A percentile compares a stretch with the other conserved stretches of the same genome.
Evolutionary conservation across 2,329 filamentous ascomycete species (phyloP).

Genomic region (Colletotrichum coccodes): DNA sequence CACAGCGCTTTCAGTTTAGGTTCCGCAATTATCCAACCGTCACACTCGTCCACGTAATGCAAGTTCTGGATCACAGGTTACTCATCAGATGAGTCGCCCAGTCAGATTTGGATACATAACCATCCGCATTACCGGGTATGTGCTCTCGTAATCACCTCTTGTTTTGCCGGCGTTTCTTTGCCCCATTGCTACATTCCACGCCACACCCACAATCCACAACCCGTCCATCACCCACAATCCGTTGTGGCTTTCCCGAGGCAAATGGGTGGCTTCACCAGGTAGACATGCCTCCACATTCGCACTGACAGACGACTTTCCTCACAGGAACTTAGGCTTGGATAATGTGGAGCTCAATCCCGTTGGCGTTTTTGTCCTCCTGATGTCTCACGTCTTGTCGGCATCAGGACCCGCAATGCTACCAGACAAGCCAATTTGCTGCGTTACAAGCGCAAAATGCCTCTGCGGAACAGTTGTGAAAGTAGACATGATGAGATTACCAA

Average conservation of each 20-base stretch:
- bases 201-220: not conserved
- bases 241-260: not conserved
- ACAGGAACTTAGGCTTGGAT: no score
- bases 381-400: not conserved
- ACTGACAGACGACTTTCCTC: not conserved
- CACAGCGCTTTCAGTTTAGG: not conserved
- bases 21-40: not conserved
- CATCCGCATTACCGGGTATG: no score
- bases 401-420: not conserved
- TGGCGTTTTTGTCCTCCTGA: not conserved
- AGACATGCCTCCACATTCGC: not conserved
- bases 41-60: not conserved
- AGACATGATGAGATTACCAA: slow-evolving; percentile 13
- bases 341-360: not conserved
- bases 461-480: slow-evolving; percentile 8
- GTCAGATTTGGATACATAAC: no score
- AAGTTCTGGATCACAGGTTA: not conserved
- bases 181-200: slow-evolving; percentile 17
- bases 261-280: not conserved
- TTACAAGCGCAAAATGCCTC: not conserved
- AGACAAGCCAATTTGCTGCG: no score
- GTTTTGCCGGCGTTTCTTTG: not conserved
- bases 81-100: not conserved
- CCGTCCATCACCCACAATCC: not conserved
- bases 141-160: not conserved